These are phyloP conservation scores for Mortierella alpina DNA, from an alignment of 192 early-diverging fungal genomes.

Conservation along the genomic window DNA sequence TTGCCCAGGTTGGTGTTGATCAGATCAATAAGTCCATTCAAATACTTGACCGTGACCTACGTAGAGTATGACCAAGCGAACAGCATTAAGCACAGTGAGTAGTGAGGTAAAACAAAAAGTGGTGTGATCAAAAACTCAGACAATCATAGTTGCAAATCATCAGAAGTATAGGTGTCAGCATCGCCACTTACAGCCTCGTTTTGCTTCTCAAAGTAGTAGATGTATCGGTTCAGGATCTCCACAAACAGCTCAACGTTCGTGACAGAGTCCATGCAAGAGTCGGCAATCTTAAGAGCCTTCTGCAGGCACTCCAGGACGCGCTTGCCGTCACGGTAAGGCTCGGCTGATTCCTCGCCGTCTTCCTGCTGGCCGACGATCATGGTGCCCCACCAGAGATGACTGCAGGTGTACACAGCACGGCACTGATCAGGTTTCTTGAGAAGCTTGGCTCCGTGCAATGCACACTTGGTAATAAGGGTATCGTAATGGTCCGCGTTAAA, in stretches of 20 bases:
- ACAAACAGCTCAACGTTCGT: conserved; percentile 95
- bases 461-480: conserved; percentile 91
- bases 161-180: neutral
- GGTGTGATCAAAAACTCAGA: neutral
- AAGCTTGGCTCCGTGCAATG: conserved; percentile 89
- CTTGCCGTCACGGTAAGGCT: conserved; percentile 87
- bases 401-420: conserved; percentile 82
- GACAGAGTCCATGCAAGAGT: conserved; percentile 89
- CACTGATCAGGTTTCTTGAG: conserved; percentile 97
- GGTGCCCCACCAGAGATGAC: conserved; percentile 94
- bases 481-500: conserved; percentile 95
- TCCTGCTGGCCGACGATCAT: conserved; percentile 62
- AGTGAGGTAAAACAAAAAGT: conserved; percentile 2
- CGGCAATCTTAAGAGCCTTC: conserved; percentile 94
- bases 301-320: conserved; percentile 92
- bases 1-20: conserved; percentile 86
- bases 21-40: conserved; percentile 94
- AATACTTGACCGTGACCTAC: conserved; percentile 90
- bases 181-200: conserved; percentile 81
- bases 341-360: conserved; percentile 66
- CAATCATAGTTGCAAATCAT: neutral
- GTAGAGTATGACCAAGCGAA: neutral
- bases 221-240: conserved; percentile 95
- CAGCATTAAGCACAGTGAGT: neutral
- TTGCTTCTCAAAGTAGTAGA: conserved; percentile 94